phyloP scores from a whole-genome alignment of 2,329 filamentous ascomycete genomes.

The Aspergillus cejpii region DNA sequence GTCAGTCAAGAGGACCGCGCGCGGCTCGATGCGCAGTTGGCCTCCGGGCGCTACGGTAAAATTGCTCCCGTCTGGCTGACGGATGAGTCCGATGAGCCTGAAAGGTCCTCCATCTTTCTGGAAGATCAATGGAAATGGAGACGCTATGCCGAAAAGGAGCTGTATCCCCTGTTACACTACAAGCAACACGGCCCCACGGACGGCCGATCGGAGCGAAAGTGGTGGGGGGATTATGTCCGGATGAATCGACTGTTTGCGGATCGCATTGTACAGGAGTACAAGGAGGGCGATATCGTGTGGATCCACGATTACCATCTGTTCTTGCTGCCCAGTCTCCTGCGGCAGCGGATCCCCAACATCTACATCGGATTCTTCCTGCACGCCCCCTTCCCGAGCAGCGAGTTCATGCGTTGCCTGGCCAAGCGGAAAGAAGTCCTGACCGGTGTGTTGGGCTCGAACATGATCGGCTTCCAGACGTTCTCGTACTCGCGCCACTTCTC shows the following conservation, averaged over 20 bases:
- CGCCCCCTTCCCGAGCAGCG: slow-evolving; percentile 90
- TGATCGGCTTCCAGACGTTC: slow-evolving; percentile 92
- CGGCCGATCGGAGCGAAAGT: slow-evolving; percentile 68
- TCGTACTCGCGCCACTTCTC: slow-evolving; percentile 93
- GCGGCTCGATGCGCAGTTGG: slow-evolving; percentile 66
- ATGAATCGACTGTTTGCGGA: slow-evolving; percentile 92
- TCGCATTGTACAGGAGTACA: slow-evolving; percentile 79
- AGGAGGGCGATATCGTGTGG: slow-evolving; percentile 84
- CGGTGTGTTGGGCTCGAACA: slow-evolving; percentile 81
- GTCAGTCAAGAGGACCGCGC: slow-evolving; percentile 64
- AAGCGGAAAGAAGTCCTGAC: slow-evolving; percentile 85
- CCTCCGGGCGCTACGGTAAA: slow-evolving; percentile 65
- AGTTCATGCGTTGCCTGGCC: slow-evolving; percentile 84
- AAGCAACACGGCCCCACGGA: slow-evolving; percentile 88
- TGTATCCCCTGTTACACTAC: slow-evolving; percentile 93
- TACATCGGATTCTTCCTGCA: slow-evolving; percentile 95
- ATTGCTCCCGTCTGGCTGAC: slow-evolving; percentile 85
- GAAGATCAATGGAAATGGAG: slow-evolving; percentile 83
- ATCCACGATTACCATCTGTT: slow-evolving; percentile 94
- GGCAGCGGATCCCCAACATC: slow-evolving; percentile 77
- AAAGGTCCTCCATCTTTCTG: slow-evolving; percentile 59
- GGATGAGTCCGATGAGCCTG: slow-evolving; percentile 64
- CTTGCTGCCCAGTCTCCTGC: slow-evolving; percentile 78
- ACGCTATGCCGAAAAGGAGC: slow-evolving; percentile 80
- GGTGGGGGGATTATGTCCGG: slow-evolving; percentile 88